Percentiles rank a stretch among this genome's conserved stretches.
Evolutionary conservation across 257 asterid species (phyloP).

Genomic region (Catharanthus roseus): DNA sequence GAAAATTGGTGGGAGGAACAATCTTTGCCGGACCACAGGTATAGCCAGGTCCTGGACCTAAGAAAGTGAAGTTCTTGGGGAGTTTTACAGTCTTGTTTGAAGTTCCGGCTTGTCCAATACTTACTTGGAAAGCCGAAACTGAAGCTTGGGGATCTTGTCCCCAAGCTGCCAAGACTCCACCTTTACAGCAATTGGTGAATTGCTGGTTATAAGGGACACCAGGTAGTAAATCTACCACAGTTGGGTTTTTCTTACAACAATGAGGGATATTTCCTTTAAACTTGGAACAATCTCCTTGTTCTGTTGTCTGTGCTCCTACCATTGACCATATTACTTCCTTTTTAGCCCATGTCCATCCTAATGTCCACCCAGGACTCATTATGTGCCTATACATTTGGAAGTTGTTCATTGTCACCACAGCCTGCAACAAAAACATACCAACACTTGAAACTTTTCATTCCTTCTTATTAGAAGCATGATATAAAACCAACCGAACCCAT

Average conservation of each 20-base stretch:
- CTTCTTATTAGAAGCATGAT: no score
- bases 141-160: slow-evolving; percentile 61
- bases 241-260: slow-evolving; percentile 66
- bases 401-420: slow-evolving; percentile 58
- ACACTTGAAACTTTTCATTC: neutral
- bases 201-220: slow-evolving; percentile 80
- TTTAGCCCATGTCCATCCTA: slow-evolving; percentile 86
- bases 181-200: slow-evolving; percentile 66
- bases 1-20: slow-evolving; percentile 60
- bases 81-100: slow-evolving; percentile 65
- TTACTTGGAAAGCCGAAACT: slow-evolving; percentile 55
- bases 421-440: slow-evolving; percentile 30
- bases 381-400: slow-evolving; percentile 73
- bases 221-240: slow-evolving; percentile 62
- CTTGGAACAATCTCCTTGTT: slow-evolving; percentile 82
- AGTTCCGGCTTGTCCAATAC: slow-evolving; percentile 76
- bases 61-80: slow-evolving; percentile 66
- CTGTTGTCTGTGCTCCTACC: slow-evolving; percentile 69
- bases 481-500: no score
- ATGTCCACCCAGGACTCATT: slow-evolving; percentile 72
- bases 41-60: slow-evolving; percentile 72
- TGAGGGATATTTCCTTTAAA: slow-evolving; percentile 74
- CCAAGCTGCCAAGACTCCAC: slow-evolving; percentile 67
- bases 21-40: slow-evolving; percentile 79
- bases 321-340: slow-evolving; percentile 72